These are phyloP conservation scores for Verticillium zaregamsianum DNA, from an alignment of 2,329 filamentous ascomycete species.

Conservation along the genomic window DNA sequence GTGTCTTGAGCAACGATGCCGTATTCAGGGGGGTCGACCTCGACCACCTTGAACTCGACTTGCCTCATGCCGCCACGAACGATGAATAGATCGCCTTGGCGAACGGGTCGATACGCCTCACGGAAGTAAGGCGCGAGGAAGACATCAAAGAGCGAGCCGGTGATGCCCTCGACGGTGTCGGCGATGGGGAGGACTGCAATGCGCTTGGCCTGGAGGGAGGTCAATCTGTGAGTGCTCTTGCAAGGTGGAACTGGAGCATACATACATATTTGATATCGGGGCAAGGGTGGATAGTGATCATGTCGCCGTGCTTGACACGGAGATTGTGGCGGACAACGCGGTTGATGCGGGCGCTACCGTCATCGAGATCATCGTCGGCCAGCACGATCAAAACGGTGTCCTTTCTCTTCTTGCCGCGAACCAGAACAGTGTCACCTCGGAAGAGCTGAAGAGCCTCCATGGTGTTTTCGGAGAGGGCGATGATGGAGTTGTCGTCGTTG, in stretches of 20 bases:
- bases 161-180: slow-evolving; percentile 96
- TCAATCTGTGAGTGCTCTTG: slow-evolving; percentile 1
- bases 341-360: slow-evolving; percentile 96
- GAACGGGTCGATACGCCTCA: slow-evolving; percentile 94
- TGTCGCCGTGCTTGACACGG: slow-evolving; percentile 96
- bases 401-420: slow-evolving; percentile 99
- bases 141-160: slow-evolving; percentile 96
- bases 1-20: slow-evolving; percentile 99
- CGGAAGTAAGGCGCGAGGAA: slow-evolving; percentile 99
- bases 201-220: slow-evolving; percentile 74
- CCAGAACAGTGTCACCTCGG: slow-evolving; percentile 95
- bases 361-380: slow-evolving; percentile 95
- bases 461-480: slow-evolving; percentile 95
- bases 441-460: slow-evolving; percentile 99
- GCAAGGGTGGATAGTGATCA: slow-evolving; percentile 95
- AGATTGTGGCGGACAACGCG: slow-evolving; percentile 98
- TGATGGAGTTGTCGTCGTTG: slow-evolving; percentile 99
- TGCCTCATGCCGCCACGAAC: slow-evolving; percentile 97
- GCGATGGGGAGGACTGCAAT: slow-evolving; percentile 97
- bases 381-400: slow-evolving; percentile 97
- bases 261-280: slow-evolving; percentile 99
- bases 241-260: slow-evolving; percentile 17
- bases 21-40: slow-evolving; percentile 97
- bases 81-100: slow-evolving; percentile 97
- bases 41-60: slow-evolving; percentile 99